phyloP scores from a whole-genome alignment of 176 grass and related monocot genomes.

The Pontederia paniculata region DNA sequence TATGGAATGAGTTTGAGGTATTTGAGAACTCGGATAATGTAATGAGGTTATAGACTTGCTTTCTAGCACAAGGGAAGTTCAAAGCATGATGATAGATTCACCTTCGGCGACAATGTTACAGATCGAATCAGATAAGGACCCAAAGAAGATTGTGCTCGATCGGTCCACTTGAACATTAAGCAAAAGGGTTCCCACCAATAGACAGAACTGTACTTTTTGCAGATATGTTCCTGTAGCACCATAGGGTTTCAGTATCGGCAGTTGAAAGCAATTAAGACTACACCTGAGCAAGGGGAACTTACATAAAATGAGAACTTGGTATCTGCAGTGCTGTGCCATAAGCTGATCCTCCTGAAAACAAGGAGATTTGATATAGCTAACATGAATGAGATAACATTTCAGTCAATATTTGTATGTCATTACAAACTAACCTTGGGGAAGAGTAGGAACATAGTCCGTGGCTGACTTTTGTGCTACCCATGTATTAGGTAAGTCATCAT shows the following conservation, averaged over 20 bases:
- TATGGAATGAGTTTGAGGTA: too few species aligned
- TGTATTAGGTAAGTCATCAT: slow-evolving; percentile 41
- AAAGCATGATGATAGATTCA: too few species aligned
- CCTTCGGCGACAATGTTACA: too few species aligned
- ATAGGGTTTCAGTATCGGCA: background rate
- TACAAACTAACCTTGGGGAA: slow-evolving; percentile 40
- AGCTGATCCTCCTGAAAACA: slow-evolving; percentile 35
- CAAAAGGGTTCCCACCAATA: slow-evolving; percentile 68
- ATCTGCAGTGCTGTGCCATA: slow-evolving; percentile 33
- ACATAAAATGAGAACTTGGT: slow-evolving; percentile 41
- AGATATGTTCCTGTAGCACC: slow-evolving; percentile 42
- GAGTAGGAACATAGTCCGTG: slow-evolving; percentile 24
- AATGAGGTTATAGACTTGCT: too few species aligned
- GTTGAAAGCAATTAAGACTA: slow-evolving; percentile 8
- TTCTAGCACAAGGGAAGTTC: too few species aligned
- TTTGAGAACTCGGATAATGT: too few species aligned
- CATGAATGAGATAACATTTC: too few species aligned
- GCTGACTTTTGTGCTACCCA: slow-evolving; percentile 41
- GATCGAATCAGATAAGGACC: too few species aligned
- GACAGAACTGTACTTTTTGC: slow-evolving; percentile 19
- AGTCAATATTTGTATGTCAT: too few species aligned
- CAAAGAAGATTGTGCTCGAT: too few species aligned
- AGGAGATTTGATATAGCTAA: background rate
- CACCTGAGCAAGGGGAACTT: slow-evolving; percentile 24
- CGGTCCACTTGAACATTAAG: too few species aligned